Evolutionary conservation across 2,329 filamentous ascomycete genomes (phyloP), one percentile per base, ranked within the genome.

Genomic region (Fusarium equiseti): DNA sequence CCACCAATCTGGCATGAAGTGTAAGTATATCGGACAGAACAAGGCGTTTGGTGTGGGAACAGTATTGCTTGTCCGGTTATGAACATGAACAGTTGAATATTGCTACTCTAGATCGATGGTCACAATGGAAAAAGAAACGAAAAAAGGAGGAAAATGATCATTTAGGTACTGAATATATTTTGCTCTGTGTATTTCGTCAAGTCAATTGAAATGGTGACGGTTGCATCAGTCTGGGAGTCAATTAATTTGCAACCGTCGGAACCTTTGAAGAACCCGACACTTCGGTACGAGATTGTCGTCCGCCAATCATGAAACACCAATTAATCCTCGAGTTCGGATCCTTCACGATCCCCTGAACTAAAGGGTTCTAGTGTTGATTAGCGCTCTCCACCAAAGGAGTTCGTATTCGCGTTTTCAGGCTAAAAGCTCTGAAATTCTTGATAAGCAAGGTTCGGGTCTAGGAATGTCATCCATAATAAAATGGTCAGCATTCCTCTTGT

Each of bases 401-500:
- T 66, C 62, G 62, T 65, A 66, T 65, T 65, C 62, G 62, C 18
- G 27, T 18, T 1, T 12, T 12, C 35, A n/a, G 22, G 26, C 32
- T 26, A 27, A 6, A 32, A 22, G 1, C 52, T 52, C 51, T 20
- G 24, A 51, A 46, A 51, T 42, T 35, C 50, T 27, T 26, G 51
- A 64, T 50, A 42, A 58, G 51, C 59, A 15, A 50, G 15, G 27
- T 10, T 24, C 8, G 2, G 11, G 35, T 24, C 11, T 43, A 0
- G 22, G 24, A 42, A 27, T 15, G 13, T 29, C 10, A 3, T 27
- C 49, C 24, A 16, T 43, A 27, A 20, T 53, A 20, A 22, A 51
- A 27, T 27, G 32, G 15, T 53, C 18, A 16, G 12, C 5, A 7
- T 20, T 38, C 24, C 50, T 43, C 5, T 15, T 15, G 13, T 29